phyloP scores from a whole-genome alignment of 2,329 filamentous ascomycete species.

The Ophiocordyceps unilateralis region DNA sequence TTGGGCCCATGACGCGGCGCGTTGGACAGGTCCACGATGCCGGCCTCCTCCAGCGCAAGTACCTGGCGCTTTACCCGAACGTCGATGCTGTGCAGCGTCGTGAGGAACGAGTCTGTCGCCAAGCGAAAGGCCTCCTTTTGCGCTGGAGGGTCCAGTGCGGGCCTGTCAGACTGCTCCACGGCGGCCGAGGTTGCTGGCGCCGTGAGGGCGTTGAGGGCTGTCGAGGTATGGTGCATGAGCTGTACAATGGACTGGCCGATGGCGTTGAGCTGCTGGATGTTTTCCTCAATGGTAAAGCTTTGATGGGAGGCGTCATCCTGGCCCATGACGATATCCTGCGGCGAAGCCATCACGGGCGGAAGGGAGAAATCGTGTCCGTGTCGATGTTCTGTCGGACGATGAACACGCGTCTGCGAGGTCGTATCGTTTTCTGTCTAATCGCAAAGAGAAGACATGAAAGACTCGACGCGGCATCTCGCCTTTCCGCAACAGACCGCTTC shows the following conservation, averaged over 20 bases:
- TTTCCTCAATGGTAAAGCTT: slow-evolving; percentile 57
- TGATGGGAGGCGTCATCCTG: slow-evolving; percentile 14
- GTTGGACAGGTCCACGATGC: slow-evolving; percentile 41
- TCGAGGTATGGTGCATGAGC: slow-evolving; percentile 26
- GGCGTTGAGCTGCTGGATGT: slow-evolving; percentile 62
- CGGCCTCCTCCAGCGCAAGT: slow-evolving; percentile 65
- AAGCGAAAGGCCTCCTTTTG: slow-evolving; percentile 39
- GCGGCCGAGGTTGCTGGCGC: slow-evolving; percentile 9
- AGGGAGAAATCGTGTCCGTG: no score
- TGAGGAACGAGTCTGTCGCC: slow-evolving; percentile 50
- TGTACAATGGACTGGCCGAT: slow-evolving; percentile 46
- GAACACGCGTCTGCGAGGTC: no score
- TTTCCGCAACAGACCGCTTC: no score
- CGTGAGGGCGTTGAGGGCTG: slow-evolving; percentile 27
- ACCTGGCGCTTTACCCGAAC: slow-evolving; percentile 51
- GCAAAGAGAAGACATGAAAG: background rate
- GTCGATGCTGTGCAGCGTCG: slow-evolving; percentile 55
- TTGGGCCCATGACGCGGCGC: slow-evolving; percentile 15
- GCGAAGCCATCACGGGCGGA: slow-evolving; percentile 11
- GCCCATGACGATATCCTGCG: slow-evolving; percentile 14
- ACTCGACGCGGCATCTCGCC: no score
- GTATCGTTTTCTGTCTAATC: background rate
- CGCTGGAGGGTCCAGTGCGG: slow-evolving; percentile 23
- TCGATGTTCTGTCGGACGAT: no score
- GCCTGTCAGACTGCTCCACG: slow-evolving; percentile 5